phyloP scores from a whole-genome alignment of 2,329 filamentous ascomycete species.

The Aspergillus novofumigatus region DNA sequence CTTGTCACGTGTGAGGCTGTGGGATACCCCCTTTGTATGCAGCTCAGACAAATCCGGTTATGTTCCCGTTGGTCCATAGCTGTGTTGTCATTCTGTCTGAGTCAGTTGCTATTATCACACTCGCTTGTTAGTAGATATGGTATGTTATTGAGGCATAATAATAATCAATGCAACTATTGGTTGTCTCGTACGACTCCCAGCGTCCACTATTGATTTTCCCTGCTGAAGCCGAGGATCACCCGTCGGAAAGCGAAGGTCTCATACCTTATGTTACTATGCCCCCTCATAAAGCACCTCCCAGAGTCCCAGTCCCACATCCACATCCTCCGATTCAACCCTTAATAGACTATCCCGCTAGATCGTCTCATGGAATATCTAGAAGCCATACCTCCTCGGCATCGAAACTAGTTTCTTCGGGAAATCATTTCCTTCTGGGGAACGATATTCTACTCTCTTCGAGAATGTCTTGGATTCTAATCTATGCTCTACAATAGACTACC shows the following conservation, averaged over 20 bases:
- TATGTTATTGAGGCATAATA: not conserved
- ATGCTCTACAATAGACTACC: not conserved
- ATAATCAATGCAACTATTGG: not conserved
- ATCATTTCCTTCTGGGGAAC: not conserved
- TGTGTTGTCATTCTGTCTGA: not conserved
- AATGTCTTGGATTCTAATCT: not conserved
- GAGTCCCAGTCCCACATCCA: not conserved
- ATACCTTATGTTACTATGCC: no score
- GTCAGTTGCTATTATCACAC: not conserved
- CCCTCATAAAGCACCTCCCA: not conserved
- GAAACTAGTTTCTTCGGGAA: not conserved
- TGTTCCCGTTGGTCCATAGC: not conserved
- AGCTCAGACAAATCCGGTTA: not conserved
- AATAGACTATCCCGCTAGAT: slow-evolving; percentile 1
- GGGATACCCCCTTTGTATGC: not conserved
- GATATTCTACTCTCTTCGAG: not conserved
- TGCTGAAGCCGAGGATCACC: not conserved
- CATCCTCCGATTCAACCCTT: not conserved
- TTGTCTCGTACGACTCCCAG: not conserved
- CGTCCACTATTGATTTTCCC: not conserved
- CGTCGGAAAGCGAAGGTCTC: not conserved
- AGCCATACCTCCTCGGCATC: not conserved
- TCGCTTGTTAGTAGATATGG: not conserved
- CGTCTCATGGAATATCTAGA: not conserved
- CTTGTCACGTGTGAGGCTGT: not conserved